These are phyloP conservation scores for Fraxinus xanthoxyloides DNA, from an alignment of 305 asterid species.

Conservation along the genomic window DNA sequence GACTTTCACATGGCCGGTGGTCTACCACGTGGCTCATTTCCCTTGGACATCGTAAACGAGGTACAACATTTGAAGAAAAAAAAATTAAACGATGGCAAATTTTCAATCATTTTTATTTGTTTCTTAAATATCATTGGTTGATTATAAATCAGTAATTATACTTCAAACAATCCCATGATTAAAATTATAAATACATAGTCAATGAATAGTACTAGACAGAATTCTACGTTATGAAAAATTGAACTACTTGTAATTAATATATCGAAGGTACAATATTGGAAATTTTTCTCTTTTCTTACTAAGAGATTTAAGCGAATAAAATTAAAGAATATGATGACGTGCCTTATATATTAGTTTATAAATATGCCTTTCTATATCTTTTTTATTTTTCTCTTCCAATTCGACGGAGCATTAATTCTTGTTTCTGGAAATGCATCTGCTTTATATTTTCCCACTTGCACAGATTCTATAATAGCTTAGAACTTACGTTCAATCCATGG, in stretches of 20 bases:
- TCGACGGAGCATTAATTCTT: not conserved
- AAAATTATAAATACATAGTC: not conserved
- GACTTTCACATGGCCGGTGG: too few relatives aligned
- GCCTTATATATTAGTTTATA: not conserved
- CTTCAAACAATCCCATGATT: not conserved
- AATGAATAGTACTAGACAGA: too few relatives aligned
- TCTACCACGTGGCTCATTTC: too few relatives aligned
- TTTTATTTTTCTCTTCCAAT: not conserved
- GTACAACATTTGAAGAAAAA: too few relatives aligned
- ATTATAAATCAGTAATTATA: not conserved
- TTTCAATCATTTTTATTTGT: too few relatives aligned
- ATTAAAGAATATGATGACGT: not conserved
- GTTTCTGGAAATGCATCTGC: slow-evolving; percentile 15
- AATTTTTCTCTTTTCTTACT: not conserved
- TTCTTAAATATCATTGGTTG: not conserved
- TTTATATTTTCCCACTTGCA: slow-evolving; percentile 5
- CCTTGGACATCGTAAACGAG: too few relatives aligned
- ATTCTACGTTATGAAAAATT: too few relatives aligned
- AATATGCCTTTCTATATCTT: not conserved
- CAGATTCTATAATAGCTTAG: slow-evolving; percentile 36
- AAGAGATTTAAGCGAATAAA: not conserved
- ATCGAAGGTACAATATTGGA: too few relatives aligned
- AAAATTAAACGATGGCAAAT: not conserved
- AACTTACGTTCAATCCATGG: slow-evolving; percentile 23
- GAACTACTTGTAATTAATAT: too few relatives aligned